A percentile compares a stretch with the other conserved stretches of the same genome.
Conservation (phyloP, 345 rosid genomes). For the Physaria fendleri region DNA sequence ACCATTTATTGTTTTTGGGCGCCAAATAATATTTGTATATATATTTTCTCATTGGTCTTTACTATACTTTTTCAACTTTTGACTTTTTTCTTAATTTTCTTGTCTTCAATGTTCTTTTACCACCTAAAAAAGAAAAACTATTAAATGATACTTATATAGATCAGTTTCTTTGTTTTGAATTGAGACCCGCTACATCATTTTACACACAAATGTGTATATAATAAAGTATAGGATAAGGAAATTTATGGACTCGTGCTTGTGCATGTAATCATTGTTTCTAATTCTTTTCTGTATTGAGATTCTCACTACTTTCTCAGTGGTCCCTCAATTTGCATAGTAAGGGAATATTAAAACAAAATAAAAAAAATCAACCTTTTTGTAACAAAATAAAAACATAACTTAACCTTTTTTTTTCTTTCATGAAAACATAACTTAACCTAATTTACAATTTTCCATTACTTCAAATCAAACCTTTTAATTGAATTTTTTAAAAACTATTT, state of each 20-base stretch:
- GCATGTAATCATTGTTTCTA: conserved; percentile 30
- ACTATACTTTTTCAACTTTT: background rate
- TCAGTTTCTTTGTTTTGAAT: background rate
- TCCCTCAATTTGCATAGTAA: background rate
- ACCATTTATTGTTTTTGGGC: conserved; percentile 20
- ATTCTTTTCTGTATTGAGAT: conserved; percentile 15
- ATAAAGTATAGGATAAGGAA: conserved; percentile 19
- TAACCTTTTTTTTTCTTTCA: no score
- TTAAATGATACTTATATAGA: background rate
- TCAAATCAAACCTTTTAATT: no score
- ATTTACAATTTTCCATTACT: no score
- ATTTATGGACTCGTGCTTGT: conserved; percentile 29
- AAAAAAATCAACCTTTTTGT: background rate
- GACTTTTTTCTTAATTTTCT: background rate
- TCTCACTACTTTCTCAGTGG: conserved; percentile 13
- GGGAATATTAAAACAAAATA: background rate
- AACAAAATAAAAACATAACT: background rate
- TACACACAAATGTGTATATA: conserved; percentile 14
- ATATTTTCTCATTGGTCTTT: background rate
- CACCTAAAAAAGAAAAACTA: background rate
- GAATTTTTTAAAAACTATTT: no score
- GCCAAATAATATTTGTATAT: conserved; percentile 19
- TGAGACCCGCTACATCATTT: background rate
- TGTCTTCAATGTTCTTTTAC: background rate
- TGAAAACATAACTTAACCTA: no score